phyloP scores from a whole-genome alignment of 2,329 filamentous ascomycete genomes.

The Phialemoniopsis sp. region DNA sequence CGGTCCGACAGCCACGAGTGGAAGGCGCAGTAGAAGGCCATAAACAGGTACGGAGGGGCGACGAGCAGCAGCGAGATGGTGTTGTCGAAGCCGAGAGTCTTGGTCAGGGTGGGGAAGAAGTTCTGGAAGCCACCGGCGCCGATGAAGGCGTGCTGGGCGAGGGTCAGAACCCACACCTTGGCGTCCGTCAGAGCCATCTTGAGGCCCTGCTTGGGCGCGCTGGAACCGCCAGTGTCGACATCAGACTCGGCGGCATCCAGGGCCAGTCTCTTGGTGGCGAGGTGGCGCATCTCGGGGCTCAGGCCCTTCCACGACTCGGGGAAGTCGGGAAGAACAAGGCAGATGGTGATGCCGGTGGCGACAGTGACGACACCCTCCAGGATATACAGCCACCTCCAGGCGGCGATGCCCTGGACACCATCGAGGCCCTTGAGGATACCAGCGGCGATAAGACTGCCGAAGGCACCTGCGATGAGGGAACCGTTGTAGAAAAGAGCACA shows the following conservation, averaged over 20 bases:
- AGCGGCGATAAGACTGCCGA: too few species aligned
- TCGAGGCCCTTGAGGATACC: slow-evolving; percentile 31
- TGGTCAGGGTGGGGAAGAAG: slow-evolving; percentile 3
- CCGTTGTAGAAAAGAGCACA: too few species aligned
- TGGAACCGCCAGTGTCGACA: slow-evolving; percentile 14
- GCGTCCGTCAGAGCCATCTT: slow-evolving; percentile 1
- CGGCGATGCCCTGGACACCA: too few species aligned
- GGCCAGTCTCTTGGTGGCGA: too few species aligned
- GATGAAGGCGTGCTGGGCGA: slow-evolving; percentile 91
- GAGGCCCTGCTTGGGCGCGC: slow-evolving; percentile 19
- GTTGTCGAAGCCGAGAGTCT: slow-evolving; percentile 34
- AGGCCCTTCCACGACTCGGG: slow-evolving; percentile 6
- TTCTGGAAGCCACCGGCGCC: slow-evolving; percentile 71
- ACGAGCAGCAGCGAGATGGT: slow-evolving; percentile 45
- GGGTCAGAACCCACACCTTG: slow-evolving; percentile 26
- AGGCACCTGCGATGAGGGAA: too few species aligned
- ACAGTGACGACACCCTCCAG: too few species aligned
- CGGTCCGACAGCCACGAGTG: slow-evolving; percentile 40
- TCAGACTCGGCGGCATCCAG: slow-evolving; percentile 25
- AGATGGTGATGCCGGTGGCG: too few species aligned
- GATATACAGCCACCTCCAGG: too few species aligned
- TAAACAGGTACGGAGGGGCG: slow-evolving; percentile 49
- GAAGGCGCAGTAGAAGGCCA: slow-evolving; percentile 40
- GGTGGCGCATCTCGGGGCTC: slow-evolving; percentile 9
- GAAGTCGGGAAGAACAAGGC: slow-evolving; percentile 12